phyloP scores from a whole-genome alignment of 2,329 filamentous ascomycete species.

The Neoascochyta sp. region DNA sequence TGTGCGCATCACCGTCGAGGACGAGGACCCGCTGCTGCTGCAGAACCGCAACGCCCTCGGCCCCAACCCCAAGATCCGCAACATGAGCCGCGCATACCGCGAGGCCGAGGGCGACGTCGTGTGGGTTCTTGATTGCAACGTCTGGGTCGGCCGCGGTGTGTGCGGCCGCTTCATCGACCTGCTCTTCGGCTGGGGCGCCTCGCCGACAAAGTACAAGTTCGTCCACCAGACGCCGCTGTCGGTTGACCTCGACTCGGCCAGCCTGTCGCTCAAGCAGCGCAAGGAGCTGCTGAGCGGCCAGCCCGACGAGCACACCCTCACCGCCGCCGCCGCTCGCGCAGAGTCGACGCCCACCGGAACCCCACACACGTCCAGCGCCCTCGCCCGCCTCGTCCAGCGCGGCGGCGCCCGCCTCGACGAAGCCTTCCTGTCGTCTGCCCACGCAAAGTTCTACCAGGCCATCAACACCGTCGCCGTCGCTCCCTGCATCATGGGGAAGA shows the following conservation, averaged over 20 bases:
- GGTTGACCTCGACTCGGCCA: constrained; percentile 58
- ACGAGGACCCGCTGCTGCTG: constrained; percentile 70
- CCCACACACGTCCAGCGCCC: constrained; percentile 19
- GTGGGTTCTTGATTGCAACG: constrained; percentile 95
- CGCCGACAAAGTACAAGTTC: constrained; percentile 66
- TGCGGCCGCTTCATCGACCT: constrained; percentile 86
- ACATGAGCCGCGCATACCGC: constrained; percentile 88
- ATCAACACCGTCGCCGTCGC: constrained; percentile 92
- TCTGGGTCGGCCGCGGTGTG: constrained; percentile 80
- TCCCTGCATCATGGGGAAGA: constrained; percentile 93
- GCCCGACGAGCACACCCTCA: constrained; percentile 11
- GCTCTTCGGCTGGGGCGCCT: constrained; percentile 61
- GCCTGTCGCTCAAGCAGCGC: constrained; percentile 26
- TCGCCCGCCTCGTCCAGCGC: constrained; percentile 28
- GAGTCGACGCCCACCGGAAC: constrained; percentile 23
- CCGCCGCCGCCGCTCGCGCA: constrained; percentile 26
- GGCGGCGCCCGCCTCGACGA: constrained; percentile 87
- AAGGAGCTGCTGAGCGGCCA: constrained; percentile 29
- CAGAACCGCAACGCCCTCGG: constrained; percentile 60
- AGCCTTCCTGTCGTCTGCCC: constrained; percentile 86
- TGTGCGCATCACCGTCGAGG: constrained; percentile 71
- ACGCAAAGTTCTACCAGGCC: constrained; percentile 96
- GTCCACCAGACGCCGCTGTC: constrained; percentile 91
- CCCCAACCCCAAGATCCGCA: constrained; percentile 97
- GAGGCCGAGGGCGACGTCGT: constrained; percentile 82